Evolutionary conservation across 2,329 filamentous ascomycete species (phyloP), one percentile per base, ranked within the genome.

Genomic region (Phoma sp.): DNA sequence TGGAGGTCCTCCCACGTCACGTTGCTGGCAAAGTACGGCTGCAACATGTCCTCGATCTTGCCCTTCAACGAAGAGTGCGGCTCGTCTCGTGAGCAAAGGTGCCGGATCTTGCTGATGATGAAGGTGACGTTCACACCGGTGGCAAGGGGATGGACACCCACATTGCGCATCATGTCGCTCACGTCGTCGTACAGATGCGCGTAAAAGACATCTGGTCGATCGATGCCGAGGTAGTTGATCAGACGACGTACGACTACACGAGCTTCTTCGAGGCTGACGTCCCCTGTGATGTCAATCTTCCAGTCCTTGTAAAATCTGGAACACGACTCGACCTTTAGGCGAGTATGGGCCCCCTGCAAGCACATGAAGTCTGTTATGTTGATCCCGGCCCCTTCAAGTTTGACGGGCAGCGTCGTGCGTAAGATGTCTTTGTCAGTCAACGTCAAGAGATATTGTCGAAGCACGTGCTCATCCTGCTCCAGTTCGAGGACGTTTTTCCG

Each of bases 231-330:
- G 27, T 51, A 48, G 8, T 51, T 35, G 29, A 65, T 38, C 10
- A 69, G 17, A 9, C 70, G 67, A 17, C 48, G 43, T 8, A 73
- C 38, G 22, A 66, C 55, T 7, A 72, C 64, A 13, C 64, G 65
- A 6, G 49, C 45, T 55, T 73, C 67, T 46, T 63, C 62, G 22
- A 51, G 39, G 1, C 57, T 62, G 10, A 69, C 43, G 12, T 70
- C 51, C 12, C 68, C 67, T 9, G 48, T 24, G 12, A 73, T 64
- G 39, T 72, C 67, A n/a, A 69, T 39, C 4, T 49, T 51, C 10
- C 60, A 49, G 10, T 35, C 25, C 45, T 41, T 22, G 43, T 64
- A 66, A 6, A 60, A 15, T 6, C 45, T 37, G n/a, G 62, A 61
- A 13, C 57, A 58, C 9, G 44, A 58, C 19, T 67, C 57, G 19